These are phyloP conservation scores for Pythium volutum DNA, from an alignment of 352 stramenopile genomes.

Conservation along the genomic window DNA sequence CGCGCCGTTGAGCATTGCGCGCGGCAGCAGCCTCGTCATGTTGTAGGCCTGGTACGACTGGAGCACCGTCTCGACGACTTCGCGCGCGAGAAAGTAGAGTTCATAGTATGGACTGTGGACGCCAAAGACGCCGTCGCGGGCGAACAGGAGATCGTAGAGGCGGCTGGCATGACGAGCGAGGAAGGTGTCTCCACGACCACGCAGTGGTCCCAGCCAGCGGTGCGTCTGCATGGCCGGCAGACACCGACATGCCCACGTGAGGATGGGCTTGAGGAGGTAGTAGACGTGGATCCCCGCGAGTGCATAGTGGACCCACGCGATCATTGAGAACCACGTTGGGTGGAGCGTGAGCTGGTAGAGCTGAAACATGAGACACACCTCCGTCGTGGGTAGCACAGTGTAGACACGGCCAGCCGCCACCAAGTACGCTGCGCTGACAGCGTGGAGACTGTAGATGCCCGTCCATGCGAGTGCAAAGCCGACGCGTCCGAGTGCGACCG, in stretches of 20 bases:
- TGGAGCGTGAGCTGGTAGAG: not conserved
- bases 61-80: not conserved
- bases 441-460: not conserved
- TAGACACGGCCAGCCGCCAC: not conserved
- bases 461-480: not conserved
- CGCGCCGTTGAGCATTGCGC: not conserved
- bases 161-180: too few species aligned
- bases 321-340: not conserved
- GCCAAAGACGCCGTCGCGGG: not conserved
- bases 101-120: not conserved
- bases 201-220: not conserved
- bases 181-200: slow-evolving; percentile 13
- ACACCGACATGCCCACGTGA: too few species aligned
- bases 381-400: not conserved
- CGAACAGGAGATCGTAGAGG: not conserved
- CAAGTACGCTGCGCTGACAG: not conserved
- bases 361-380: not conserved
- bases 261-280: not conserved
- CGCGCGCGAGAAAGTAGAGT: not conserved
- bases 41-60: not conserved
- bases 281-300: not conserved
- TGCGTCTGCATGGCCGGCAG: too few species aligned
- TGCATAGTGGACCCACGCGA: not conserved
- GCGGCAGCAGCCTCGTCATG: not conserved
- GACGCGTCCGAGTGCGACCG: not conserved